Conservation (phyloP, 352 stramenopile genomes). For the Elongisporangium undulatum region DNA sequence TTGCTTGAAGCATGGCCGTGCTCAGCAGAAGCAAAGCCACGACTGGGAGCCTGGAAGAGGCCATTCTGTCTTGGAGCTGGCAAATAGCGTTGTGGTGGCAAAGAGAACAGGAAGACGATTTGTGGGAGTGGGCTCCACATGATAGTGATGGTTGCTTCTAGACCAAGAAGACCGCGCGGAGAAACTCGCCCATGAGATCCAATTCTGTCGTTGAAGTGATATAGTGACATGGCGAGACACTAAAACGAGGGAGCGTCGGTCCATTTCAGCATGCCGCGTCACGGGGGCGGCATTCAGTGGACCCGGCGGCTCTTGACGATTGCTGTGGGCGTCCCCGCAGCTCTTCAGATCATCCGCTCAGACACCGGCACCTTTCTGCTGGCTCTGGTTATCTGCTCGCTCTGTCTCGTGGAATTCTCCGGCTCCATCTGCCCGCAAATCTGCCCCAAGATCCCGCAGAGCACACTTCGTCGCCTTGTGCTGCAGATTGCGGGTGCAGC, state of each 20-base stretch:
- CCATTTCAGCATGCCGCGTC: neutral
- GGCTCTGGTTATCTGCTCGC: conserved; percentile 35
- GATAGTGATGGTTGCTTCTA: neutral
- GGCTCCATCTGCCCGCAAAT: conserved; percentile 42
- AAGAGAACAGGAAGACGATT: no score
- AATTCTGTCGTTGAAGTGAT: neutral
- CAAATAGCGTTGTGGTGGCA: neutral
- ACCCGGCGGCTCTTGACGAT: conserved; percentile 46
- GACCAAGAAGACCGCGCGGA: neutral
- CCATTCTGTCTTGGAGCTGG: neutral
- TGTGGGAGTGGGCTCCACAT: neutral
- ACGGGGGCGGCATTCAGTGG: conserved; percentile 43
- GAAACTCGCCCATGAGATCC: neutral
- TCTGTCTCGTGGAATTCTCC: conserved; percentile 58
- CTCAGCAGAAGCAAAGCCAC: neutral
- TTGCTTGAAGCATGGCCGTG: neutral
- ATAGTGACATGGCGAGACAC: neutral
- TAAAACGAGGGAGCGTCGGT: neutral
- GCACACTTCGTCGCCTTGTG: conserved; percentile 19
- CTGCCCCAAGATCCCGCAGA: conserved; percentile 13
- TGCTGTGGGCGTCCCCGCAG: conserved; percentile 50
- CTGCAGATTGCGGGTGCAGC: conserved; percentile 17
- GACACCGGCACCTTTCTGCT: conserved; percentile 46
- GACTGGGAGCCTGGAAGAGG: neutral
- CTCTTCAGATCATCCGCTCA: conserved; percentile 46